Evolutionary conservation across 1,284 basidiomycete genomes (phyloP).

Genomic region (Malassezia equina): DNA sequence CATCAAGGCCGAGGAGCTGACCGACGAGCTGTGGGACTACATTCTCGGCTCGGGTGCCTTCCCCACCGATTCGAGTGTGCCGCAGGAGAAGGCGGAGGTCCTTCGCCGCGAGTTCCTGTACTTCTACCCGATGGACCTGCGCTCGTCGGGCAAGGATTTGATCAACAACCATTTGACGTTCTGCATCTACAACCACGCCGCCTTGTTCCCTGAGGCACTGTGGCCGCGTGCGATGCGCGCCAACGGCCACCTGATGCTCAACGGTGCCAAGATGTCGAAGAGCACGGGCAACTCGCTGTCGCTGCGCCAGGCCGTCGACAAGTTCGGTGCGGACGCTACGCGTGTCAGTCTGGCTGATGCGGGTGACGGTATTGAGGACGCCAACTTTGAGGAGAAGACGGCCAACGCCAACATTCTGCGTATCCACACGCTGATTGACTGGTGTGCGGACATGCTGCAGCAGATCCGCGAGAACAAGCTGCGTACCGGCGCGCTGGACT

Average conservation of each 20-base stretch:
- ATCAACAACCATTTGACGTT: slow-evolving; percentile 95
- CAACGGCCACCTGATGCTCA: slow-evolving; percentile 94
- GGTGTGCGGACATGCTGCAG: slow-evolving; percentile 71
- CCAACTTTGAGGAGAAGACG: slow-evolving; percentile 96
- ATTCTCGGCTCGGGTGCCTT: slow-evolving; percentile 68
- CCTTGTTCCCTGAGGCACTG: slow-evolving; percentile 84
- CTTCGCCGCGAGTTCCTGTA: slow-evolving; percentile 88
- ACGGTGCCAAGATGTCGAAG: slow-evolving; percentile 99
- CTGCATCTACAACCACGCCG: slow-evolving; percentile 84
- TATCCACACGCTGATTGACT: slow-evolving; percentile 77
- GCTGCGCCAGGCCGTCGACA: slow-evolving; percentile 42
- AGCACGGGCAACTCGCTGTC: slow-evolving; percentile 60
- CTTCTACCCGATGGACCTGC: slow-evolving; percentile 97
- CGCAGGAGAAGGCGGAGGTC: slow-evolving; percentile 66
- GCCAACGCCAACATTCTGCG: slow-evolving; percentile 95
- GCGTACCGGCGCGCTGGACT: slow-evolving; percentile 52
- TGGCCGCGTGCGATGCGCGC: slow-evolving; percentile 86
- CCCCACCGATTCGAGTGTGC: slow-evolving; percentile 59
- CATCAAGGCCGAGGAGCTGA: slow-evolving; percentile 81
- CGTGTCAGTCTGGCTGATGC: slow-evolving; percentile 87
- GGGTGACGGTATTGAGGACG: slow-evolving; percentile 93
- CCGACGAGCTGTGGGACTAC: slow-evolving; percentile 95
- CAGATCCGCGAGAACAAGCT: slow-evolving; percentile 59
- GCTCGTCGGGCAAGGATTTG: slow-evolving; percentile 97
- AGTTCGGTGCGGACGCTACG: slow-evolving; percentile 88